phyloP scores from a whole-genome alignment of 108 stramenopile genomes.

The Nitzschia sp. region DNA sequence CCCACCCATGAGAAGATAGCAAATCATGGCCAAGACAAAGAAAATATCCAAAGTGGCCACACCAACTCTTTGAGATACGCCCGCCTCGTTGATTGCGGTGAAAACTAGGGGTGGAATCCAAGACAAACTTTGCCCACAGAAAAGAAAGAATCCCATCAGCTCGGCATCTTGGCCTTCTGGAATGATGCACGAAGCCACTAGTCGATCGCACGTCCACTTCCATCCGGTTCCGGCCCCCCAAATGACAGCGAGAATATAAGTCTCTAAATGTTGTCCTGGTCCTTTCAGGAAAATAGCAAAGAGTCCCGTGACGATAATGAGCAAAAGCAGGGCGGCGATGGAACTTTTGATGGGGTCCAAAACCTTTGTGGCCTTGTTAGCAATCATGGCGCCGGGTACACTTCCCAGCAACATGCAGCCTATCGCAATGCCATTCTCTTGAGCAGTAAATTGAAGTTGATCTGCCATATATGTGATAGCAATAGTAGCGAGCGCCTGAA shows the following conservation, averaged over 20 bases:
- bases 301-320: constrained; percentile 15
- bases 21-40: constrained; percentile 29
- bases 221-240: constrained; percentile 76
- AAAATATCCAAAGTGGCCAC: constrained; percentile 38
- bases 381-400: constrained; percentile 50
- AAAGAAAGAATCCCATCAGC: constrained; percentile 78
- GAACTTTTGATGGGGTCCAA: constrained; percentile 43
- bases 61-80: constrained; percentile 51
- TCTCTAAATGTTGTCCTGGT: constrained; percentile 50
- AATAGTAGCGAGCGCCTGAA: constrained; percentile 48
- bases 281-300: constrained; percentile 42
- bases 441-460: constrained; percentile 37
- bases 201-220: constrained; percentile 69
- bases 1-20: constrained; percentile 29
- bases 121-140: constrained; percentile 59
- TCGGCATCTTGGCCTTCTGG: constrained; percentile 78
- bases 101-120: constrained; percentile 83
- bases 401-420: constrained; percentile 38
- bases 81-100: constrained; percentile 74
- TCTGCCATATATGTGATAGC: constrained; percentile 58
- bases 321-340: constrained; percentile 18
- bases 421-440: constrained; percentile 52
- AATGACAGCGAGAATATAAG: constrained; percentile 54
- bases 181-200: constrained; percentile 43
- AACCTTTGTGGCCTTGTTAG: constrained; percentile 11